Base-by-base conservation (phyloP, 2,329 filamentous ascomycete genomes). In the Eurotiales sp. region DNA sequence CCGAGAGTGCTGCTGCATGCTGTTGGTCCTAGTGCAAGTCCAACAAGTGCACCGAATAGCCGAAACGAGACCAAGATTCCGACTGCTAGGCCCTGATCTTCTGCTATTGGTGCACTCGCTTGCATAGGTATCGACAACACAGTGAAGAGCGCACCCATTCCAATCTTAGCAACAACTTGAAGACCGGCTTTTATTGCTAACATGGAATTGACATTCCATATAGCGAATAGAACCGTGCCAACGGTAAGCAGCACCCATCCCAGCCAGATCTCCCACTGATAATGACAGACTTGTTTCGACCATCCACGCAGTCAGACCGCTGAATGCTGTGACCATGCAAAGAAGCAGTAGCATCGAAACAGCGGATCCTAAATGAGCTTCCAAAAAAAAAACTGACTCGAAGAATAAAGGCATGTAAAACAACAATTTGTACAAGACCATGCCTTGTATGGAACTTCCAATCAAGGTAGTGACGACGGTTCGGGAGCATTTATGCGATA, bases 331-430 rank as follows among this genome's bases (percentile, higher is more conserved):
- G 15, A 48, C 32, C 12, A 47, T 43, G 37, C 41, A 42, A 7
- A 21, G 19, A 17, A 41, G 36, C 10, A 51, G 53, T 15, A 55
- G 15, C 3, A 42, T 10, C 2, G 42, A 34, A 8, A 54, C 41
- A 8, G 36, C 40, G 10, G 44, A 42, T 10, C 41, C 30, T 10
- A 59, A 51, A 8, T 59, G 51, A 15, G 46, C 44, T 25, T 54
- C 40, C 7, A 45, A 48, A 51, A 61, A 59, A 51, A 61, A 59
- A 42, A 58, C 71, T 1, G 63, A 65, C 50, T 77, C 73, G 58
- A 77, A 76, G 55, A 75, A 78, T 8, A 77, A 55, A 0, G 76
- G 72, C 1, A 77, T 51, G 55, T 75, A 77, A 59, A 67, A 72
- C 21, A 67, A 53, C 3, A 61, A 50, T 64, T 70, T 72, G 34